These are phyloP conservation scores for Alternaria panax DNA, from an alignment of 2,329 filamentous ascomycete genomes.

Conservation along the genomic window DNA sequence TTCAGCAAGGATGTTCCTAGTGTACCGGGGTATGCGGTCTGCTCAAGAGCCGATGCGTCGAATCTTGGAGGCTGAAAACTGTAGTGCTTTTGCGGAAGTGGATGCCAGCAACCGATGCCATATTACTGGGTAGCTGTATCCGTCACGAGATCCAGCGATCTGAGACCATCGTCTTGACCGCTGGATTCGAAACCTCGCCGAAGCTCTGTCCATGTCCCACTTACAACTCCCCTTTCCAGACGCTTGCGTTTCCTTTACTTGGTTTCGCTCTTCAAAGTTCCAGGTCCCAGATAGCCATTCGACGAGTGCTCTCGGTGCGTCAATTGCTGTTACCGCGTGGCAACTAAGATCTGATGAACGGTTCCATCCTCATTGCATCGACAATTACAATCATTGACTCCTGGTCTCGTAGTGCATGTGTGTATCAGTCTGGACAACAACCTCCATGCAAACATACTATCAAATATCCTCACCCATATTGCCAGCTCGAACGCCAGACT, in stretches of 20 bases:
- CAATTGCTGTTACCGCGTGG: neutral
- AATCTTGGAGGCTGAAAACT: constrained; percentile 17
- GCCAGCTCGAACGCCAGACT: neutral
- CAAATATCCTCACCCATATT: neutral
- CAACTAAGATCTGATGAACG: neutral
- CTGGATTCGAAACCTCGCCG: constrained; percentile 22
- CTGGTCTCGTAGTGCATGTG: neutral
- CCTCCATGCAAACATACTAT: neutral
- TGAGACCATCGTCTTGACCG: constrained; percentile 14
- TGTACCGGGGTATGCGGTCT: constrained; percentile 16
- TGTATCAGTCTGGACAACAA: neutral
- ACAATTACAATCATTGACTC: neutral
- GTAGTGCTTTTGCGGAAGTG: constrained; percentile 43
- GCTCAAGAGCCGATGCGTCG: constrained; percentile 27
- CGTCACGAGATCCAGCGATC: constrained; percentile 18
- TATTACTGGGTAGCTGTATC: constrained; percentile 16
- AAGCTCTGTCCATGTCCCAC: constrained; percentile 22
- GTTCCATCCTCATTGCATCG: neutral
- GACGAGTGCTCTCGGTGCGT: neutral
- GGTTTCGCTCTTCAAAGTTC: constrained; percentile 6
- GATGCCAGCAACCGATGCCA: constrained; percentile 31
- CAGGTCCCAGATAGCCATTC: constrained; percentile 11
- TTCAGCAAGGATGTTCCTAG: constrained; percentile 13
- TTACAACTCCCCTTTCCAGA: constrained; percentile 17
- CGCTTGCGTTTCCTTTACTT: constrained; percentile 22